Conservation (phyloP, 257 asterid genomes). For the Solanum tacnaense region DNA sequence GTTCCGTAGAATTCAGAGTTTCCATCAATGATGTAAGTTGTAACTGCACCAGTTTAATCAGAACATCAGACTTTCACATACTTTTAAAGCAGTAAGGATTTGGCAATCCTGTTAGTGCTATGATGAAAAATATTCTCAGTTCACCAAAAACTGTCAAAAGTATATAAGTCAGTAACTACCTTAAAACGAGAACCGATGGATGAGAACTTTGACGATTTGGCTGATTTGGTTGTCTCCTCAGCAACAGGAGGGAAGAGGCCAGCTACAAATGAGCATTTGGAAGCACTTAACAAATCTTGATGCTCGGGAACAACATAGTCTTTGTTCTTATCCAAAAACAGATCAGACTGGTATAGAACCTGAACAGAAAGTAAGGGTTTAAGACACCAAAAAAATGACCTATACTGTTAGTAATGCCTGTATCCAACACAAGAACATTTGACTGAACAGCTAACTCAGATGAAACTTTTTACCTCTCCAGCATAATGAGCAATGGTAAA, state of each 20-base stretch:
- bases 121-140: background rate
- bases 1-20: constrained; percentile 87
- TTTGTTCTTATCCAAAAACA: constrained; percentile 92
- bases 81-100: background rate
- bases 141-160: background rate
- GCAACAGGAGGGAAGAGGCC: constrained; percentile 80
- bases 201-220: constrained; percentile 90
- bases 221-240: constrained; percentile 73
- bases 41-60: constrained; percentile 39
- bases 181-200: constrained; percentile 94
- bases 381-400: background rate
- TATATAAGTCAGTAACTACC: constrained; percentile 30
- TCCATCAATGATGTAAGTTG: constrained; percentile 97
- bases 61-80: constrained; percentile 14
- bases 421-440: background rate
- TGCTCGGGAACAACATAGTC: constrained; percentile 97
- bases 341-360: constrained; percentile 95
- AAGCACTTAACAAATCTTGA: constrained; percentile 72
- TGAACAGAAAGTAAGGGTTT: constrained; percentile 23
- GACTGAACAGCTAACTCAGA: background rate
- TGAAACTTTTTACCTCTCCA: constrained; percentile 65
- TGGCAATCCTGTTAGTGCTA: background rate
- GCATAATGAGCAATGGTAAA: constrained; percentile 93
- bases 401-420: background rate
- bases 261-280: constrained; percentile 84